Evolutionary conservation across 2,329 filamentous ascomycete species (phyloP).

Genomic region (Fusarium continuum): DNA sequence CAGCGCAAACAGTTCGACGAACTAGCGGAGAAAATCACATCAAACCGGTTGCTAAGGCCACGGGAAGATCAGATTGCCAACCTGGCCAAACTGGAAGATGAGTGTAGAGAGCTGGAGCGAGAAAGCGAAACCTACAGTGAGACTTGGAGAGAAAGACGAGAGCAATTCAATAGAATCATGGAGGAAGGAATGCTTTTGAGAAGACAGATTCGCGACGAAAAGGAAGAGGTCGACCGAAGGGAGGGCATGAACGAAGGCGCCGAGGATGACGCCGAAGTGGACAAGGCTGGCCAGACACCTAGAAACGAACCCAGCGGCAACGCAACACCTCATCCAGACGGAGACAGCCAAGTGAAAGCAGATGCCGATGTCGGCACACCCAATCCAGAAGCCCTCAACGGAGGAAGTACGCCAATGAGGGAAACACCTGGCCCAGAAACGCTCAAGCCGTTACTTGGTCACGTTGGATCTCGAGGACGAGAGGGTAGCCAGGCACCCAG

Average conservation of each 20-base stretch:
- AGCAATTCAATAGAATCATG: constrained; percentile 89
- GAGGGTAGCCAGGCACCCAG: constrained; percentile 45
- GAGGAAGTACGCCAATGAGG: constrained; percentile 47
- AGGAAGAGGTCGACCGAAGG: constrained; percentile 89
- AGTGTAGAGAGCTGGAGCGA: constrained; percentile 86
- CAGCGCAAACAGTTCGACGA: constrained; percentile 88
- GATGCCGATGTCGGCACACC: constrained; percentile 45
- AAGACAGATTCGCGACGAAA: constrained; percentile 89
- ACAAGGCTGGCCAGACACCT: constrained; percentile 59
- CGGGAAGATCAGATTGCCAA: constrained; percentile 84
- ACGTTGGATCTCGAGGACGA: constrained; percentile 32
- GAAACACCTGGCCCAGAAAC: constrained; percentile 46
- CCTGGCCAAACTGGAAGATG: constrained; percentile 83
- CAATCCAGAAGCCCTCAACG: constrained; percentile 41
- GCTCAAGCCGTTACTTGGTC: constrained; percentile 32
- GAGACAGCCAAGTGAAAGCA: constrained; percentile 46
- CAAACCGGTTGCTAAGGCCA: constrained; percentile 79
- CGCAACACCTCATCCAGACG: constrained; percentile 60
- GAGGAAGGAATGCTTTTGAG: constrained; percentile 89
- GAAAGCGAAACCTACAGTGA: constrained; percentile 83
- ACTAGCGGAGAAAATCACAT: constrained; percentile 85
- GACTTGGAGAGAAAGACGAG: constrained; percentile 85
- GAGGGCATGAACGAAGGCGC: constrained; percentile 81
- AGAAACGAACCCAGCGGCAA: constrained; percentile 61
- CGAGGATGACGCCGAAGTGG: constrained; percentile 65